phyloP scores from a whole-genome alignment of 2,329 filamentous ascomycete genomes.

The Hypoxylon sp. region DNA sequence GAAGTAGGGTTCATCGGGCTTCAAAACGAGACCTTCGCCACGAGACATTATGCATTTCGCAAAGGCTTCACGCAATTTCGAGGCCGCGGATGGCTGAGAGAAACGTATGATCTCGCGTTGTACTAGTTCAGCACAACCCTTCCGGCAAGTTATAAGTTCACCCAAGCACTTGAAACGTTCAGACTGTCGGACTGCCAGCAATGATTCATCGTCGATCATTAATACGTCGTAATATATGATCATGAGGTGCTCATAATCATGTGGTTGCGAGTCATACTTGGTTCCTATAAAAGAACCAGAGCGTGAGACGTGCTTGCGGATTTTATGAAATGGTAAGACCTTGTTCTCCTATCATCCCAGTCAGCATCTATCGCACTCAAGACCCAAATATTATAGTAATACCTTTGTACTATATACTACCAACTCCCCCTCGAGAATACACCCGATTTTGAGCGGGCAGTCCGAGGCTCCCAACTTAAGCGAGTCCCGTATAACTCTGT shows the following conservation, averaged over 20 bases:
- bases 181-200: conserved; percentile 68
- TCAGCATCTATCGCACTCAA: conserved; percentile 42
- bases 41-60: conserved; percentile 74
- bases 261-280: conserved; percentile 74
- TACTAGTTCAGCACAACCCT: conserved; percentile 77
- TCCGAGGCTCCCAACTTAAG: conserved; percentile 72
- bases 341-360: conserved; percentile 62
- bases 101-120: conserved; percentile 79
- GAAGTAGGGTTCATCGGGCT: conserved; percentile 86
- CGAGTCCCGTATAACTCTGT: conserved; percentile 72
- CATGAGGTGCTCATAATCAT: conserved; percentile 70
- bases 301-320: conserved; percentile 83
- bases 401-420: conserved; percentile 80
- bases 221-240: conserved; percentile 73
- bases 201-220: conserved; percentile 67
- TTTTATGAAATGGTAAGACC: conserved; percentile 84
- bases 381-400: conserved; percentile 12
- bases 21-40: conserved; percentile 86
- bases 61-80: conserved; percentile 74
- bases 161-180: conserved; percentile 73
- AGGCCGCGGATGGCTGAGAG: conserved; percentile 64
- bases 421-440: conserved; percentile 88
- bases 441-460: conserved; percentile 74
- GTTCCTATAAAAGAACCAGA: conserved; percentile 79
- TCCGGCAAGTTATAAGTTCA: conserved; percentile 64